These are phyloP conservation scores for Glutinoglossum americanum DNA, from an alignment of 495 filamentous ascomycete species.

Conservation along the genomic window DNA sequence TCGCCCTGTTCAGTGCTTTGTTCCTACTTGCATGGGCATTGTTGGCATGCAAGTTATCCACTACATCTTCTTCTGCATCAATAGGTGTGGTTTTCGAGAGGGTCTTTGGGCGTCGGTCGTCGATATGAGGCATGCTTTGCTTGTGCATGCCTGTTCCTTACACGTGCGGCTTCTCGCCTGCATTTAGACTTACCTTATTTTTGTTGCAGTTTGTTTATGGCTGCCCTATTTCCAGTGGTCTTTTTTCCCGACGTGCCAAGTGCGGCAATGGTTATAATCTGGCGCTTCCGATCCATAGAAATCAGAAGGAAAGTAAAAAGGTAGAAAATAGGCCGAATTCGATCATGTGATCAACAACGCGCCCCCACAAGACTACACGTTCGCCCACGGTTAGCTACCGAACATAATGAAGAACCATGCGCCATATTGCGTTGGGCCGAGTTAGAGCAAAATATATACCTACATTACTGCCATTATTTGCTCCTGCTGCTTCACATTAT, in stretches of 20 bases:
- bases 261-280: background rate
- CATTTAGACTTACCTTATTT: background rate
- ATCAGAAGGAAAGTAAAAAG: background rate
- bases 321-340: background rate
- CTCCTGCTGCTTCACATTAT: background rate
- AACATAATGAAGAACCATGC: background rate
- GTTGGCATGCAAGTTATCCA: background rate
- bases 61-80: background rate
- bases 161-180: background rate
- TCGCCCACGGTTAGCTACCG: background rate
- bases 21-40: background rate
- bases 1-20: background rate
- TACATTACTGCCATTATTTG: background rate
- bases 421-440: background rate
- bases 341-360: background rate
- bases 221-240: background rate
- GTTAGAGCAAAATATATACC: background rate
- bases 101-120: conserved; percentile 1
- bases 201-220: background rate
- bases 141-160: background rate
- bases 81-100: conserved; percentile 1
- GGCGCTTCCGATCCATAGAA: background rate
- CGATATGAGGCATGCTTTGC: background rate
- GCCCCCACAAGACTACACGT: background rate
- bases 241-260: background rate